phyloP scores from a whole-genome alignment of 1,284 basidiomycete genomes.

The Trichosporon inkin region DNA sequence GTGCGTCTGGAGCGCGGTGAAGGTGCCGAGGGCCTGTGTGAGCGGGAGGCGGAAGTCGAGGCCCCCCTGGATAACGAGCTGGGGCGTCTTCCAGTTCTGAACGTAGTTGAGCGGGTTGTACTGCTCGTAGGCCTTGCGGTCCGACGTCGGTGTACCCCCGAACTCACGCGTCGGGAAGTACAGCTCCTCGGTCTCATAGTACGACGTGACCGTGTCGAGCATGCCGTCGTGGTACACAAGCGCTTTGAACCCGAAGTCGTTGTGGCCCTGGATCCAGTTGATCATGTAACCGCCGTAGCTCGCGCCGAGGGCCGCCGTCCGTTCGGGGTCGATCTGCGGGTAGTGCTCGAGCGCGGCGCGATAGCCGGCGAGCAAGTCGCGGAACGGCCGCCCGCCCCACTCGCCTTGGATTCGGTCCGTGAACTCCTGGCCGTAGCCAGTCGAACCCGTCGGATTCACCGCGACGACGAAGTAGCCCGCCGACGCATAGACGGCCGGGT shows the following conservation, averaged over 20 bases:
- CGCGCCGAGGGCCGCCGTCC: conserved; percentile 62
- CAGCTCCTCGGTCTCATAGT: conserved; percentile 64
- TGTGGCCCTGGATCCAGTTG: conserved; percentile 92
- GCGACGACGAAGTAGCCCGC: conserved; percentile 71
- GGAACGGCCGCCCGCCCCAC: conserved; percentile 60
- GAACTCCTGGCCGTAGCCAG: conserved; percentile 82
- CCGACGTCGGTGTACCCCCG: conserved; percentile 28
- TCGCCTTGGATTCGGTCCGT: conserved; percentile 60
- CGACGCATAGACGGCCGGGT: conserved; percentile 60
- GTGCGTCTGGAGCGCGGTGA: conserved; percentile 48
- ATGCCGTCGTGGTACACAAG: conserved; percentile 85
- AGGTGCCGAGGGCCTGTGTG: conserved; percentile 68
- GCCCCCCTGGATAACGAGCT: conserved; percentile 77
- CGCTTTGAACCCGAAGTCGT: conserved; percentile 81
- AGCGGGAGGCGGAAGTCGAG: conserved; percentile 81
- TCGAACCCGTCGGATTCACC: conserved; percentile 85
- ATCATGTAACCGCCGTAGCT: conserved; percentile 52
- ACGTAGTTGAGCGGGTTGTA: conserved; percentile 70
- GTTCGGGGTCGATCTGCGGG: conserved; percentile 74
- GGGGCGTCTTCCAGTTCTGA: conserved; percentile 76
- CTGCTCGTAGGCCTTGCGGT: conserved; percentile 39
- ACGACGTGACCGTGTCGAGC: conserved; percentile 56
- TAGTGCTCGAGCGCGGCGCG: conserved; percentile 63
- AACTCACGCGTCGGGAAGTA: conserved; percentile 39
- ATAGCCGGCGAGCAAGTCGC: conserved; percentile 72